Percentiles rank a stretch among this genome's conserved stretches.
Evolutionary conservation across 176 grass and related monocot species (phyloP).

Genomic region (Saccharum spontaneum): DNA sequence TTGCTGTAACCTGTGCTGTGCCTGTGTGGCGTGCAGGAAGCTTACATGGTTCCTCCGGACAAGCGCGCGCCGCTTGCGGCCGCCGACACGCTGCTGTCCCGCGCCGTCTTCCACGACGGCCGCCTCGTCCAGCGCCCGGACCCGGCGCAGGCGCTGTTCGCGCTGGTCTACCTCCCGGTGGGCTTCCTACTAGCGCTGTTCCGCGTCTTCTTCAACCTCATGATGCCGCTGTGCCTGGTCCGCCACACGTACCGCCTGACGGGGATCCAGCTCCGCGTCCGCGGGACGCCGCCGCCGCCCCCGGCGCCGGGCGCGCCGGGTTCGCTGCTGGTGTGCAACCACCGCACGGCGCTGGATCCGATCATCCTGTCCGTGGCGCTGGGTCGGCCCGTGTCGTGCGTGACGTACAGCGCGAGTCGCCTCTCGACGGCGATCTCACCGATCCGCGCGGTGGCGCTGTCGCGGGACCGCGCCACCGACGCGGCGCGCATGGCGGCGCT

Average conservation of each 20-base stretch:
- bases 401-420: constrained; percentile 67
- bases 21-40: constrained; percentile 49
- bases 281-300: constrained; percentile 47
- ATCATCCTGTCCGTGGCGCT: constrained; percentile 76
- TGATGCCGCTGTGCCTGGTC: constrained; percentile 40
- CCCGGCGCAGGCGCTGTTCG: constrained; percentile 47
- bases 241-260: constrained; percentile 73
- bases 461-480: constrained; percentile 41
- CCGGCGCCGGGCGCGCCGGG: constrained; percentile 40
- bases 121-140: constrained; percentile 77
- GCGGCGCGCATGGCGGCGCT: constrained; percentile 55
- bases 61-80: constrained; percentile 36
- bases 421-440: constrained; percentile 58
- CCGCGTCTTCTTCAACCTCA: constrained; percentile 80
- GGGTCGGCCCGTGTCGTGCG: constrained; percentile 58
- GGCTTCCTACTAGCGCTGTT: constrained; percentile 66
- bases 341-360: constrained; percentile 85
- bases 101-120: constrained; percentile 78
- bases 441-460: constrained; percentile 53
- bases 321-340: constrained; percentile 77
- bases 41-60: constrained; percentile 78
- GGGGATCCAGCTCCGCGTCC: constrained; percentile 63
- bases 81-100: constrained; percentile 51
- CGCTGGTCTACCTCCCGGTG: constrained; percentile 65
- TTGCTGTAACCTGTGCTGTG: no score